Conservation (phyloP, 23 red algal species). For the Agarophyton chilense region DNA sequence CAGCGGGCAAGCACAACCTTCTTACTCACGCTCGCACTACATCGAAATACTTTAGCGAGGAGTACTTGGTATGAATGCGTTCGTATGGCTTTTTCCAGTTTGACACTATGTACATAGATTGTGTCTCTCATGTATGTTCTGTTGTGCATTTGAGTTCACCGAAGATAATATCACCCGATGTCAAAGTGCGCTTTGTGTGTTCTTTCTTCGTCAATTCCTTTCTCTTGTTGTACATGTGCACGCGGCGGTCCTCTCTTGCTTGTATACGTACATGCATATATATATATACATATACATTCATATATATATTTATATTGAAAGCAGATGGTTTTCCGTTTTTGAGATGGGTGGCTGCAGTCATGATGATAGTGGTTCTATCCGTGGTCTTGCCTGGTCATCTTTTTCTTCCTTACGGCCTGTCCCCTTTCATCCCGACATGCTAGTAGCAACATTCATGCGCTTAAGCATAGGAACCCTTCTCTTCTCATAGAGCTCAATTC, state of each 20-base stretch:
- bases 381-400: too few species aligned
- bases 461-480: too few species aligned
- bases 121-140: constrained; percentile 4
- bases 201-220: neutral
- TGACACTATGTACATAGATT: neutral
- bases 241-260: neutral
- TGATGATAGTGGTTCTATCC: too few species aligned
- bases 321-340: too few species aligned
- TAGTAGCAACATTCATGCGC: too few species aligned
- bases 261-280: too few species aligned
- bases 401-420: too few species aligned
- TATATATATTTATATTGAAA: too few species aligned
- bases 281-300: too few species aligned
- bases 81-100: neutral
- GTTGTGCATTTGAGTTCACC: constrained; percentile 1
- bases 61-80: neutral
- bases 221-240: neutral
- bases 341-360: too few species aligned
- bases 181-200: neutral
- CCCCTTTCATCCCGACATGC: too few species aligned
- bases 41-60: constrained; percentile 34
- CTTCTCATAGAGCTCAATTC: too few species aligned
- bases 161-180: neutral
- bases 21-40: constrained; percentile 52
- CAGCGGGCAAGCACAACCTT: constrained; percentile 47